Evolutionary conservation across 2,329 filamentous ascomycete genomes (phyloP).

Genomic region (Curvularia spicifera): DNA sequence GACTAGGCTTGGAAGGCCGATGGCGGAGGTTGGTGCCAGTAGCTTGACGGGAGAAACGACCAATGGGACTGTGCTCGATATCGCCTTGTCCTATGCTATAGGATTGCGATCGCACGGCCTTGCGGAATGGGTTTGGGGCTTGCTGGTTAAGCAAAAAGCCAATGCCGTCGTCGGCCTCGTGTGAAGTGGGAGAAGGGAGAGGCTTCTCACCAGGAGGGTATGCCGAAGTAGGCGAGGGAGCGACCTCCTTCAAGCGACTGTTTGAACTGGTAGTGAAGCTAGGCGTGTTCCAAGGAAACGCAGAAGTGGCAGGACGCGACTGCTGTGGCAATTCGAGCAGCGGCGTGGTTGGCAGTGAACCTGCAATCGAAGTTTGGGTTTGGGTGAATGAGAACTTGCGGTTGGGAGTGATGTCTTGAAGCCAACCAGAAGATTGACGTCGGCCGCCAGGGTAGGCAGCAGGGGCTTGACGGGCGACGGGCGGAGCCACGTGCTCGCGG

Average conservation of each 20-base stretch:
- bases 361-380: constrained; percentile 67
- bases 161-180: constrained; percentile 58
- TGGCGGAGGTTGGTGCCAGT: constrained; percentile 65
- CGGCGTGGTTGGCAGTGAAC: constrained; percentile 82
- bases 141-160: constrained; percentile 43
- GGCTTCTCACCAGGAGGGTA: constrained; percentile 31
- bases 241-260: constrained; percentile 42
- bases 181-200: constrained; percentile 38
- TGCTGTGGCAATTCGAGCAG: constrained; percentile 65
- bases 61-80: constrained; percentile 50
- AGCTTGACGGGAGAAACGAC: constrained; percentile 57
- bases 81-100: constrained; percentile 94
- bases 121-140: constrained; percentile 87
- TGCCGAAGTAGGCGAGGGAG: constrained; percentile 45
- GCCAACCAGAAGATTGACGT: constrained; percentile 62
- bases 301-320: constrained; percentile 48
- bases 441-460: constrained; percentile 35
- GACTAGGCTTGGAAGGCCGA: constrained; percentile 78
- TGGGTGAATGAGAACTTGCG: constrained; percentile 77
- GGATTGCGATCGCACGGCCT: constrained; percentile 93
- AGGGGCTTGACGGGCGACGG: constrained; percentile 30
- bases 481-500: constrained; percentile 59
- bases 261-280: constrained; percentile 36
- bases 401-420: constrained; percentile 75
- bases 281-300: constrained; percentile 54